Percentiles rank a stretch among this genome's conserved stretches.
These are phyloP conservation scores for Rubroboletus satanas DNA, from an alignment of 768 basidiomycete species.

Conservation along the genomic window DNA sequence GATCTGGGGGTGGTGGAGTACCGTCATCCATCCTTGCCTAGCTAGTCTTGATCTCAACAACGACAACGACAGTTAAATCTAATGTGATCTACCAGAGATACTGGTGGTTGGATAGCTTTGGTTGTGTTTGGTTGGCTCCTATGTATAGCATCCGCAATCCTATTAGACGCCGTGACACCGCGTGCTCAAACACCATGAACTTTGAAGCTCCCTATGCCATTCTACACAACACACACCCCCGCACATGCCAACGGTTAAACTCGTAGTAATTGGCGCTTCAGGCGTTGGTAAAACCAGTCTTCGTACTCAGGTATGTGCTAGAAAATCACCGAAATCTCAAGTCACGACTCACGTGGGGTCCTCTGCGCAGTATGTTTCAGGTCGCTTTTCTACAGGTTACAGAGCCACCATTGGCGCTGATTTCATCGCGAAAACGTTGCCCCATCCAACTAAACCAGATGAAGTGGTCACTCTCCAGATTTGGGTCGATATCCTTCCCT, in stretches of 20 bases:
- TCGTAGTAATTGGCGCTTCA: conserved; percentile 77
- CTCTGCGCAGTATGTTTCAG: conserved; percentile 63
- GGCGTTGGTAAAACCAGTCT: conserved; percentile 85
- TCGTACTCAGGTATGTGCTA: conserved; percentile 57
- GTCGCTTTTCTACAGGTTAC: conserved; percentile 72
- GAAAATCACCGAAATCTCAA: not conserved
- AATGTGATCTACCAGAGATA: not conserved
- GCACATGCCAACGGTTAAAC: conserved; percentile 69
- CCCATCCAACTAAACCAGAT: conserved; percentile 51
- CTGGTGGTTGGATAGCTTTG: conserved; percentile 5
- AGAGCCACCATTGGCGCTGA: conserved; percentile 88
- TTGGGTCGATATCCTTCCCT: conserved; percentile 41
- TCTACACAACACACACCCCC: conserved; percentile 3
- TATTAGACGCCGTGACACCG: conserved; percentile 1
- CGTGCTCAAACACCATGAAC: conserved; percentile 6
- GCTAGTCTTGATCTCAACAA: not conserved
- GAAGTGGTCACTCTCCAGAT: conserved; percentile 67
- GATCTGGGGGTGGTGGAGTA: conserved; percentile 38
- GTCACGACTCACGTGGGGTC: not conserved
- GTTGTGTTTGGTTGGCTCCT: conserved; percentile 12
- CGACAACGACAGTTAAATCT: not conserved
- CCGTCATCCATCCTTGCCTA: conserved; percentile 23
- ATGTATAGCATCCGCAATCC: conserved; percentile 10
- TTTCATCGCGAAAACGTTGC: conserved; percentile 74
- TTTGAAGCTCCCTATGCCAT: conserved; percentile 15